These are phyloP conservation scores for Platanus orientalis DNA, from an alignment of 164 flowering plant species.

Conservation along the genomic window DNA sequence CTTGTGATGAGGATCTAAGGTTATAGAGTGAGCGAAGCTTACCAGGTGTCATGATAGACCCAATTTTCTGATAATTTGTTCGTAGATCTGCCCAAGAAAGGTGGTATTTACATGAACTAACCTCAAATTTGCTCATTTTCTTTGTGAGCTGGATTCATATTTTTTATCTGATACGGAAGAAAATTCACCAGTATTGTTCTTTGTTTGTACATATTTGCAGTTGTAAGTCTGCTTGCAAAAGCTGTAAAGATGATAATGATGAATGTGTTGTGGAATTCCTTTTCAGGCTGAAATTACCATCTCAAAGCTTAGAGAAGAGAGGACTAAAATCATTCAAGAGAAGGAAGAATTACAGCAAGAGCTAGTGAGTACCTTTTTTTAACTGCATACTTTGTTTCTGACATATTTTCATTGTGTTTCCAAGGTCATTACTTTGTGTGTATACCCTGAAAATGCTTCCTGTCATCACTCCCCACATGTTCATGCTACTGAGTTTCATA, in stretches of 20 bases:
- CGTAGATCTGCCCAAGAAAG: no score
- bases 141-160: no score
- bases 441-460: background rate
- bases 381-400: background rate
- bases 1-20: no score
- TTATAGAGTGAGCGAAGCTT: no score
- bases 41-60: no score
- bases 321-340: slow-evolving; percentile 34
- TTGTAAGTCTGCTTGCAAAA: background rate
- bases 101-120: no score
- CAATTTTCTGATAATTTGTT: no score
- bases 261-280: background rate
- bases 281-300: slow-evolving; percentile 62
- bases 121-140: no score
- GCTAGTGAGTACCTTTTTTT: slow-evolving; percentile 38
- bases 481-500: no score
- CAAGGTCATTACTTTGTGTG: background rate
- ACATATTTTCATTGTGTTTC: background rate
- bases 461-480: no score
- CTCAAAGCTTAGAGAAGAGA: slow-evolving; percentile 53
- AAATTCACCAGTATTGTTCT: background rate
- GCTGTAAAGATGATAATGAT: background rate
- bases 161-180: no score
- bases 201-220: background rate
- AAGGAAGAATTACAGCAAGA: slow-evolving; percentile 43